Conservation (phyloP, 2,329 filamentous ascomycete genomes). For the Magnaporthiopsis poae region DNA sequence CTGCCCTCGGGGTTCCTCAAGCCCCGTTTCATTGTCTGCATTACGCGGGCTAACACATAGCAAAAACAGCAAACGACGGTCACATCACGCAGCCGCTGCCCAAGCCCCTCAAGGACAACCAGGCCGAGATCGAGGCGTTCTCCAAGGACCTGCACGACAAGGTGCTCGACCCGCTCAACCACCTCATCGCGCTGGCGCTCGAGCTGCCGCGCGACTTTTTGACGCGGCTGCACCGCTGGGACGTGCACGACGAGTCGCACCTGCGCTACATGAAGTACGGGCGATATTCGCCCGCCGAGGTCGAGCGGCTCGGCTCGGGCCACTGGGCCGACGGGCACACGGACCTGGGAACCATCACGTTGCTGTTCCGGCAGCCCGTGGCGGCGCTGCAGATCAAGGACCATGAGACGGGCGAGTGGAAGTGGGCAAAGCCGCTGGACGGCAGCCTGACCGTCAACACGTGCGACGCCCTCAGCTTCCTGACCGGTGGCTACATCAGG, state of each 20-base stretch:
- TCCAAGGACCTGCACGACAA: slow-evolving; percentile 22
- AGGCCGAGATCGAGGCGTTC: slow-evolving; percentile 47
- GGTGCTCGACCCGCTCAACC: slow-evolving; percentile 24
- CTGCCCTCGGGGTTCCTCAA: background rate
- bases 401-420: slow-evolving; percentile 31
- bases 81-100: slow-evolving; percentile 26
- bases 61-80: slow-evolving; percentile 14
- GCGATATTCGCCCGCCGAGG: slow-evolving; percentile 34
- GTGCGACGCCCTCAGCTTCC: slow-evolving; percentile 31
- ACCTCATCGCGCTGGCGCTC: slow-evolving; percentile 37
- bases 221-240: slow-evolving; percentile 42
- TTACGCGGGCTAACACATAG: background rate
- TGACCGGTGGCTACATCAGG: slow-evolving; percentile 34
- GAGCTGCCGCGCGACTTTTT: slow-evolving; percentile 48
- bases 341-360: slow-evolving; percentile 41
- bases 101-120: slow-evolving; percentile 35
- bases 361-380: slow-evolving; percentile 45
- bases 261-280: slow-evolving; percentile 52
- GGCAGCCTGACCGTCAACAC: slow-evolving; percentile 39
- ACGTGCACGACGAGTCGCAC: slow-evolving; percentile 43
- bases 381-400: slow-evolving; percentile 40
- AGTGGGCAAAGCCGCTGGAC: slow-evolving; percentile 31
- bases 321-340: slow-evolving; percentile 37
- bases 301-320: slow-evolving; percentile 23
- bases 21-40: background rate